phyloP scores from a whole-genome alignment of 2,329 filamentous ascomycete genomes.

The Monilinia laxa region DNA sequence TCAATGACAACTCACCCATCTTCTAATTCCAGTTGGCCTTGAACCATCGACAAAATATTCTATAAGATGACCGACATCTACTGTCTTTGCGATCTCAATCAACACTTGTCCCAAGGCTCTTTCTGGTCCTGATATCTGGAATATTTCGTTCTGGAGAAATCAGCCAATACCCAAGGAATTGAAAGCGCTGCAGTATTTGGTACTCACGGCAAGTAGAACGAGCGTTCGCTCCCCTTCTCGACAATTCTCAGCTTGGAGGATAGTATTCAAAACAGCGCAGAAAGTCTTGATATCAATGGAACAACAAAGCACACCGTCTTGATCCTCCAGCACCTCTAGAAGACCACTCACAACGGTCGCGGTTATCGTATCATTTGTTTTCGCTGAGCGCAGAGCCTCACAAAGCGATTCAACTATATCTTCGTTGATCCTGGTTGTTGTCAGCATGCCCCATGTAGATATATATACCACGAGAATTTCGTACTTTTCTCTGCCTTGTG shows the following conservation, averaged over 20 bases:
- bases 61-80: slow-evolving; percentile 21
- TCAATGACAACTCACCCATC: slow-evolving; percentile 34
- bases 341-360: slow-evolving; percentile 16
- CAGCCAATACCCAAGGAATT: neutral
- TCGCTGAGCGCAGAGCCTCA: slow-evolving; percentile 11
- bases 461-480: neutral
- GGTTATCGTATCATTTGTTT: neutral
- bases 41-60: slow-evolving; percentile 29
- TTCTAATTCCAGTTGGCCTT: slow-evolving; percentile 27
- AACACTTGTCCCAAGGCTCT: neutral
- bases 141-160: slow-evolving; percentile 28
- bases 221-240: slow-evolving; percentile 33
- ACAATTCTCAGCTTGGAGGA: slow-evolving; percentile 31
- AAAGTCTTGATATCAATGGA: slow-evolving; percentile 30
- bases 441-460: slow-evolving; percentile 5
- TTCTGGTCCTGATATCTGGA: slow-evolving; percentile 15
- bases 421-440: neutral
- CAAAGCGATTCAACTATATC: slow-evolving; percentile 2
- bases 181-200: neutral
- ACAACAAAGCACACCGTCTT: slow-evolving; percentile 29
- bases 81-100: slow-evolving; percentile 4
- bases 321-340: slow-evolving; percentile 27
- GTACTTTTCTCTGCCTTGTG: slow-evolving; percentile 8
- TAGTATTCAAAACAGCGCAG: slow-evolving; percentile 27
- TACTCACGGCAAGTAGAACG: slow-evolving; percentile 36